Evolutionary conservation across 1,284 basidiomycete species (phyloP), one percentile per base, ranked within the genome.

Genomic region (Cutaneotrichosporon curvatum): DNA sequence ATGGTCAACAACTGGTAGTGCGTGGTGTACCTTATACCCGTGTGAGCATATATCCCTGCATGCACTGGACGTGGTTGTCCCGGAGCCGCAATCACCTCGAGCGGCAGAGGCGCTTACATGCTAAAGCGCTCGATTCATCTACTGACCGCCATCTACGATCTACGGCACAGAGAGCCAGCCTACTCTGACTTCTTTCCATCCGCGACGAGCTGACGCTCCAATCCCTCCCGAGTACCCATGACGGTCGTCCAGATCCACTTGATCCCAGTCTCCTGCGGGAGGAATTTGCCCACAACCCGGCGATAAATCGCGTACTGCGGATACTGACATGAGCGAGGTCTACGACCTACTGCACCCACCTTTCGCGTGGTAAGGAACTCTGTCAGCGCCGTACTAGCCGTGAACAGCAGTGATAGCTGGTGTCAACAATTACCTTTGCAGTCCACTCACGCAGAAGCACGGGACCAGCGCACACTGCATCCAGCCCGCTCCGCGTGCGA

Each of bases 221-320:
- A 25, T 11, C 12, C 11, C 3, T 37, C 33, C 11, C 48, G 16
- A 15, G 40, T 48, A 0, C 52, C 52, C 1, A n/a, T 19, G 4
- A 60, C 11, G n/a, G 43, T 52, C 9, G 62, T 53, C 62, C 64
- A 74, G 3, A 73, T 12, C 32, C 56, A 63, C 30, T 71, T 61
- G 40, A 71, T 39, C 3, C 66, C 41, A 0, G 83, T 84, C 46
- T 75, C 64, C 44, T 77, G 59, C 5, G 83, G 82, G 10, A 75
- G 67, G 64, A 92, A 91, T 82, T 88, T 87, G 20, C 80, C 83
- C n/a, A 92, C 87, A 18, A 88, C 77, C 54, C 75, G 68, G 65
- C 82, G 80, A 67, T 92, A 92, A 15, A 81, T 79, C 15, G 61
- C 61, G 70, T 92, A 94, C 4, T 75, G 78, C 5, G 85, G 81